Conservation (phyloP, 768 basidiomycete genomes). For the Butyriboletus loyo region DNA sequence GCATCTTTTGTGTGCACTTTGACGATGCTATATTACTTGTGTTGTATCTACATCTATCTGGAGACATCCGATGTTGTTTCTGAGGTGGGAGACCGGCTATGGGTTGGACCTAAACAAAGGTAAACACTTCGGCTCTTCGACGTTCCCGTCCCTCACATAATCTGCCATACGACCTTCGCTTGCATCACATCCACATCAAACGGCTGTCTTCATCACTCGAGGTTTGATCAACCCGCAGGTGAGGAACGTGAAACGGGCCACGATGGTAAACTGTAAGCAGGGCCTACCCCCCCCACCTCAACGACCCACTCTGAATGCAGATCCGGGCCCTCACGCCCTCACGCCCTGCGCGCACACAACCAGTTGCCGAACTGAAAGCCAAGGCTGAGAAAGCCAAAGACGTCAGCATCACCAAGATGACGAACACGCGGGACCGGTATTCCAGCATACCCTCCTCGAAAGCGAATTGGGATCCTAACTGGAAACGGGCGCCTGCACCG, state of each 20-base stretch:
- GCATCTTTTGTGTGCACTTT: background rate
- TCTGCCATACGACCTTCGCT: too few species aligned
- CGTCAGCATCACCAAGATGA: slow-evolving; percentile 47
- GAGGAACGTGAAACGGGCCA: background rate
- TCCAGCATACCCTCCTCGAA: slow-evolving; percentile 56
- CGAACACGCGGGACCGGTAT: slow-evolving; percentile 55
- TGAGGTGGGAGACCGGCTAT: too few species aligned
- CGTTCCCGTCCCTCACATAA: background rate
- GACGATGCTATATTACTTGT: slow-evolving; percentile 3
- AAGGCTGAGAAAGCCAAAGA: slow-evolving; percentile 63
- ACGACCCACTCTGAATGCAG: background rate
- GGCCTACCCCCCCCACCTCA: background rate
- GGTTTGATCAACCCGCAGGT: background rate
- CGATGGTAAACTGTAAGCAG: slow-evolving; percentile 32
- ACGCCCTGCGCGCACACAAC: background rate
- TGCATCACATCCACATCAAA: background rate
- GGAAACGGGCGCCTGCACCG: slow-evolving; percentile 48
- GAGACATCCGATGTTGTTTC: background rate
- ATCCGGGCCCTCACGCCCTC: slow-evolving; percentile 2
- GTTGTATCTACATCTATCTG: slow-evolving; percentile 4
- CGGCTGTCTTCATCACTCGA: background rate
- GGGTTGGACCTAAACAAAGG: too few species aligned
- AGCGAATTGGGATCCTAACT: slow-evolving; percentile 60
- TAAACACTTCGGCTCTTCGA: background rate
- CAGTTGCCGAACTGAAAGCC: slow-evolving; percentile 65